Conservation (phyloP, 2,329 filamentous ascomycete species). For the Aspergillus sp. region DNA sequence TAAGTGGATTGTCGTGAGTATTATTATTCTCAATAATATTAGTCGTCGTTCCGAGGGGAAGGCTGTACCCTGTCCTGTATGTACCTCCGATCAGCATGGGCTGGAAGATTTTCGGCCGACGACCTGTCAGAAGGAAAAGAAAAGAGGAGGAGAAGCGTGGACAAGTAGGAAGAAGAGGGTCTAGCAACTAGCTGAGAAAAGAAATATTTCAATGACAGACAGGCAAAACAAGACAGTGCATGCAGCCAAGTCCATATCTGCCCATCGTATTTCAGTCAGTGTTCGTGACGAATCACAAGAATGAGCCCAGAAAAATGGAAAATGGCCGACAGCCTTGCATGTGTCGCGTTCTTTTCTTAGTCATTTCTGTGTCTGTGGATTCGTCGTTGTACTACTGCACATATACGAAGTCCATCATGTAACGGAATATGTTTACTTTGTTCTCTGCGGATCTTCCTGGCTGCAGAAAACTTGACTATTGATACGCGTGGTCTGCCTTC, state of each 20-base stretch:
- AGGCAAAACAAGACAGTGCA: not conserved
- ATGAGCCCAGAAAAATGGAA: not conserved
- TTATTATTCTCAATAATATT: not conserved
- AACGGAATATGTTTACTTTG: no score
- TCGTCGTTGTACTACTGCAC: not conserved
- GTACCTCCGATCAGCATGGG: not conserved
- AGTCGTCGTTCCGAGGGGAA: no score
- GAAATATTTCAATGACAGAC: not conserved
- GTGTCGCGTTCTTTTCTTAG: slow-evolving; percentile 2
- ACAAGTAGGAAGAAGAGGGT: no score
- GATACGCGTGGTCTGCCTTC: no score
- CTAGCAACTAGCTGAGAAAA: no score
- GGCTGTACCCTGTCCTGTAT: not conserved
- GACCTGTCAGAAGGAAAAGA: not conserved
- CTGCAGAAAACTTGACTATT: no score
- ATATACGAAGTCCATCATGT: no score
- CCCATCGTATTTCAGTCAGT: no score
- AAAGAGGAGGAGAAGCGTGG: not conserved
- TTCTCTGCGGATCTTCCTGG: no score
- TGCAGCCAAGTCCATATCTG: no score
- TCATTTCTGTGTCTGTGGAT: slow-evolving; percentile 1
- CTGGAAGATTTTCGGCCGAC: not conserved
- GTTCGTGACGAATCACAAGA: not conserved
- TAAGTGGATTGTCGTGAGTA: not conserved
- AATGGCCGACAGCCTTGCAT: not conserved